Conservation (phyloP, 352 stramenopile species). For the Poterioochromonas sp. region DNA sequence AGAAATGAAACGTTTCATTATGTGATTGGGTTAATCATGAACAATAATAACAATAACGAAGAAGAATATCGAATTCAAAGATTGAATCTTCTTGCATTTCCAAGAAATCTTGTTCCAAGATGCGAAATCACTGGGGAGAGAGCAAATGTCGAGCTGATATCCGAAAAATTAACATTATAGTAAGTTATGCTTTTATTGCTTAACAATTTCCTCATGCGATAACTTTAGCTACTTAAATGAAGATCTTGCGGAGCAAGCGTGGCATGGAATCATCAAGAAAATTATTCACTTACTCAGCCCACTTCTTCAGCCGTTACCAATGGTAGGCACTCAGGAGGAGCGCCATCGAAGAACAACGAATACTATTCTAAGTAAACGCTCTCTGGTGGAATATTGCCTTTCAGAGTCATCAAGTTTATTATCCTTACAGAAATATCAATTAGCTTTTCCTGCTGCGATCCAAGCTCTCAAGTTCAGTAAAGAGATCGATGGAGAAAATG, state of each 20-base stretch:
- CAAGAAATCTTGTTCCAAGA: conserved; percentile 40
- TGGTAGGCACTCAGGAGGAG: conserved; percentile 54
- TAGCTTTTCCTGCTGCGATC: conserved; percentile 50
- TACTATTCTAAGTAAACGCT: conserved; percentile 52
- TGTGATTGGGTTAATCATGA: no score
- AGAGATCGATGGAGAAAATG: conserved; percentile 50
- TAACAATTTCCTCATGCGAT: not conserved
- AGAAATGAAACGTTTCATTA: no score
- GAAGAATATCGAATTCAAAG: conserved; percentile 39
- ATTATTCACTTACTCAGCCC: conserved; percentile 51
- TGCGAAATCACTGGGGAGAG: conserved; percentile 47
- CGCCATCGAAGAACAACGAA: conserved; percentile 50
- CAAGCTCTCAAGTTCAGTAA: conserved; percentile 51
- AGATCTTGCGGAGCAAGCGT: conserved; percentile 52
- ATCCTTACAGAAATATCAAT: conserved; percentile 48
- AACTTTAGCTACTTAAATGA: conserved; percentile 45
- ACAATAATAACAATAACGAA: no score
- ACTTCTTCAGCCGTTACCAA: conserved; percentile 42
- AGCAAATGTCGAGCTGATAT: conserved; percentile 43
- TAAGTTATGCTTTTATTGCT: conserved; percentile 11
- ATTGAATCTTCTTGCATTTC: conserved; percentile 43
- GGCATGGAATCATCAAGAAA: conserved; percentile 55
- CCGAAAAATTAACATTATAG: conserved; percentile 46
- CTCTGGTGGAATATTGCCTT: conserved; percentile 53
- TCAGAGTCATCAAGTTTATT: conserved; percentile 52